Evolutionary conservation across 495 filamentous ascomycete genomes (phyloP).

Genomic region (Astrocystis sublimbata): DNA sequence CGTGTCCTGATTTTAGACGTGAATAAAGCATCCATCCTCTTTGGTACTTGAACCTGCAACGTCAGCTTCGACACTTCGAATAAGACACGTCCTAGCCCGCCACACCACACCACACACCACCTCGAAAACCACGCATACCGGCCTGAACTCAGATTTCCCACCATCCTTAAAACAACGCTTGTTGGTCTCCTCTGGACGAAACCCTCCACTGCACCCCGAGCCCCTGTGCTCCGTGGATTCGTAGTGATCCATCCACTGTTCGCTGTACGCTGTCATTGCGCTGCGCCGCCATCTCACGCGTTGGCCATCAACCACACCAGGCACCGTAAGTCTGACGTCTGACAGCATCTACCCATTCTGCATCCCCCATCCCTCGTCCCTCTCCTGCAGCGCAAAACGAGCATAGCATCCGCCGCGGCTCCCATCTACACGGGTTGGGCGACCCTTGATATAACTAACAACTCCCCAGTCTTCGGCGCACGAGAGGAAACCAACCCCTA

Average conservation of each 20-base stretch:
- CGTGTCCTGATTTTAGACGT: neutral
- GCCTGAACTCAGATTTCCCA: neutral
- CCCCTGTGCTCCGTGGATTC: constrained; percentile 14
- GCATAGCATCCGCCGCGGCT: neutral
- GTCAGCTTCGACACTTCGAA: constrained; percentile 6
- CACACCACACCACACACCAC: neutral
- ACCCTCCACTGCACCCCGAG: neutral
- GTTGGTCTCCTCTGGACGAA: neutral
- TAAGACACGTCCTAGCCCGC: neutral
- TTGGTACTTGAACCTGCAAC: constrained; percentile 7
- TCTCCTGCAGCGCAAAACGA: neutral
- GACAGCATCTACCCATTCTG: too few relatives aligned
- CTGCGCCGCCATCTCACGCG: neutral
- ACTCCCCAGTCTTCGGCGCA: neutral
- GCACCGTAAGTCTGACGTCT: constrained; percentile 3
- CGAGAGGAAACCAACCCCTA: neutral
- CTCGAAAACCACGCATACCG: neutral
- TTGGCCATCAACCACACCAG: neutral
- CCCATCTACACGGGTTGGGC: neutral
- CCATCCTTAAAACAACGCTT: neutral
- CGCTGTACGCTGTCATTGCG: neutral
- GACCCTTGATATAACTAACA: neutral
- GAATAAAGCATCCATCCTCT: neutral
- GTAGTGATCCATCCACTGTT: neutral
- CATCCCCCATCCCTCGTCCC: neutral